Evolutionary conservation across 306 rosid species (phyloP), one percentile per base, ranked within the genome.

Genomic region (Pueraria montana): DNA sequence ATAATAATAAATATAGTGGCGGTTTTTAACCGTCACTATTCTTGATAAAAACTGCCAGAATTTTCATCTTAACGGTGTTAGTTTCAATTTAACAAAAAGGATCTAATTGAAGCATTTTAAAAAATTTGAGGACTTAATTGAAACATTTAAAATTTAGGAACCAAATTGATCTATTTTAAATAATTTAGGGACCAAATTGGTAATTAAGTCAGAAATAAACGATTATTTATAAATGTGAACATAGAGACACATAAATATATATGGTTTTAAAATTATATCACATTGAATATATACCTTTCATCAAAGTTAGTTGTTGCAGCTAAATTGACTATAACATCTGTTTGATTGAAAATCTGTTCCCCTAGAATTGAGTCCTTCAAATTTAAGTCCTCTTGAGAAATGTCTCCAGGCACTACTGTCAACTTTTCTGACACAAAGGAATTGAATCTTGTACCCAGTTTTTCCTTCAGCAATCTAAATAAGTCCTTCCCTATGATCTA

Each of bases 291-390:
- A 6, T 80, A 92, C 98, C 98, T 94, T 79, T 92, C 95, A 78
- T 92, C 90, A 43, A 94, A 92, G 14, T 90, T 89, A 4, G 98
- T 94, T 2, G 93, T 88, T 18, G 97, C 97, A 71, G 97, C 98
- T 5, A 94, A 65, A 72, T 92, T 89, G 52, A 92, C 76, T 46
- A 94, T 88, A 55, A 85, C 79, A 79, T 94, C 89, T 0, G 89
- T 48, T 53, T 89, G 76, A 74, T 78, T 80, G 68, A 56, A 66
- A 72, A 94, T 86, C 58, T 94, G 88, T 30, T 94, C 86, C 52
- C 40, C 20, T 46, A 92, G 61, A 62, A 38, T 48, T 3, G 86
- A 78, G 49, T 88, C 90, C 52, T 87, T 84, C 86, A 92, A 45
- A 24, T 87, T 89, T 85, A 94, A 83, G 69, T 86, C 84, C 55